phyloP scores from a whole-genome alignment of 495 filamentous ascomycete species.

The Aspergillus ostianus region DNA sequence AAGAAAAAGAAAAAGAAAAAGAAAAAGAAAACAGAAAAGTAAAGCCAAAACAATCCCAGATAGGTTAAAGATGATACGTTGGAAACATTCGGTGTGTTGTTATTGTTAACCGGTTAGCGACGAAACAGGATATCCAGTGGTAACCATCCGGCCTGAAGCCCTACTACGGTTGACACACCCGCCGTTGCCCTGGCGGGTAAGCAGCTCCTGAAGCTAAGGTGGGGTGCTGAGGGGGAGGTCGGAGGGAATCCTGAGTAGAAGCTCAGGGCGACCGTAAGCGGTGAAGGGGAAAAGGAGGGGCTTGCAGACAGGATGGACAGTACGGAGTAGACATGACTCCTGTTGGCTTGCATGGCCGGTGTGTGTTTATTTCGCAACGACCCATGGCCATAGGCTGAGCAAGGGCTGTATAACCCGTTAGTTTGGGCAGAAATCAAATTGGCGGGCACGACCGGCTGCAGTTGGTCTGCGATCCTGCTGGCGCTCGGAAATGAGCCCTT shows the following conservation, averaged over 20 bases:
- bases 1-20: not conserved
- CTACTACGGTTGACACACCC: conserved; percentile 13
- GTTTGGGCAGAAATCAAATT: conserved; percentile 28
- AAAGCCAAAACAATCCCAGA: too few species aligned
- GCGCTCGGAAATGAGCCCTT: conserved; percentile 14
- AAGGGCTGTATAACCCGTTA: conserved; percentile 9
- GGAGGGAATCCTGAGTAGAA: not conserved
- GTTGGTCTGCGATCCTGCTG: conserved; percentile 8
- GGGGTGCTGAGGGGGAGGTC: conserved; percentile 5
- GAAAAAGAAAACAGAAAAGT: not conserved
- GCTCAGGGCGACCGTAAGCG: conserved; percentile 18
- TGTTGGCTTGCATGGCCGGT: conserved; percentile 14
- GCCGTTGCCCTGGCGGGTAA: not conserved
- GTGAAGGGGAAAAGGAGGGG: conserved; percentile 18
- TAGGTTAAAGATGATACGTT: not conserved
- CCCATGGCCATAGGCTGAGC: conserved; percentile 14
- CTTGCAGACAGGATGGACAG: conserved; percentile 15
- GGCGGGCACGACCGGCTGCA: conserved; percentile 6
- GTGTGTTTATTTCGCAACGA: conserved; percentile 20
- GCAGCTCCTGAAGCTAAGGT: not conserved
- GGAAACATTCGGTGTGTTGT: conserved; percentile 10
- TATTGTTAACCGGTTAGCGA: not conserved
- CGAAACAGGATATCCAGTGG: too few species aligned
- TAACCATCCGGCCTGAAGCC: conserved; percentile 1
- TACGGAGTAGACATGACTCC: conserved; percentile 13